Evolutionary conservation across 352 stramenopile genomes (phyloP).

Genomic region (Phytophthora megakarya): DNA sequence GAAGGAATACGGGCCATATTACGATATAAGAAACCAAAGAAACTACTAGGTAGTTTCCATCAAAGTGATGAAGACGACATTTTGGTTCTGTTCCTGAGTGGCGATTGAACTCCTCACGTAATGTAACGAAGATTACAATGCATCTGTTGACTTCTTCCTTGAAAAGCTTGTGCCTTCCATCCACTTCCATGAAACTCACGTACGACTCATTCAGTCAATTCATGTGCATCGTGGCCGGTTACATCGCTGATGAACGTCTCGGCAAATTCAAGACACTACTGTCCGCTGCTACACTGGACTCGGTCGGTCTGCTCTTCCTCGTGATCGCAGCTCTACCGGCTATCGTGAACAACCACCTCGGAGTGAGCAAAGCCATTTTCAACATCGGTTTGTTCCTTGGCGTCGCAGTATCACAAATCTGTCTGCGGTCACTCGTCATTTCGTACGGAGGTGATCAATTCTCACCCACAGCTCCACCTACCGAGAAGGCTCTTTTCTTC

Average conservation of each 20-base stretch:
- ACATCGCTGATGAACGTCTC: slow-evolving; percentile 64
- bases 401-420: slow-evolving; percentile 49
- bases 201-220: slow-evolving; percentile 72
- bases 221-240: slow-evolving; percentile 57
- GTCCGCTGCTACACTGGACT: slow-evolving; percentile 37
- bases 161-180: too few relatives aligned
- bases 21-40: too few relatives aligned
- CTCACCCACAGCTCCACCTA: slow-evolving; percentile 37
- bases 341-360: slow-evolving; percentile 34
- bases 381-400: slow-evolving; percentile 55
- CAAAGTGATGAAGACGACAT: too few relatives aligned
- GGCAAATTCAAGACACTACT: slow-evolving; percentile 41
- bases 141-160: too few relatives aligned
- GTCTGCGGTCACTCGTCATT: slow-evolving; percentile 62
- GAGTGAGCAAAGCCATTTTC: slow-evolving; percentile 48
- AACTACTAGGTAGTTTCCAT: too few relatives aligned
- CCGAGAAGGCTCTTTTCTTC: slow-evolving; percentile 75
- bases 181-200: slow-evolving; percentile 63
- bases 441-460: slow-evolving; percentile 72
- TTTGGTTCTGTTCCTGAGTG: too few relatives aligned
- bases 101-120: too few relatives aligned
- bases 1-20: too few relatives aligned
- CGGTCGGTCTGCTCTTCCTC: slow-evolving; percentile 54
- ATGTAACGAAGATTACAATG: too few relatives aligned
- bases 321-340: slow-evolving; percentile 45